Conservation (phyloP, 2,329 filamentous ascomycete genomes). For the Trichoderma gracile region DNA sequence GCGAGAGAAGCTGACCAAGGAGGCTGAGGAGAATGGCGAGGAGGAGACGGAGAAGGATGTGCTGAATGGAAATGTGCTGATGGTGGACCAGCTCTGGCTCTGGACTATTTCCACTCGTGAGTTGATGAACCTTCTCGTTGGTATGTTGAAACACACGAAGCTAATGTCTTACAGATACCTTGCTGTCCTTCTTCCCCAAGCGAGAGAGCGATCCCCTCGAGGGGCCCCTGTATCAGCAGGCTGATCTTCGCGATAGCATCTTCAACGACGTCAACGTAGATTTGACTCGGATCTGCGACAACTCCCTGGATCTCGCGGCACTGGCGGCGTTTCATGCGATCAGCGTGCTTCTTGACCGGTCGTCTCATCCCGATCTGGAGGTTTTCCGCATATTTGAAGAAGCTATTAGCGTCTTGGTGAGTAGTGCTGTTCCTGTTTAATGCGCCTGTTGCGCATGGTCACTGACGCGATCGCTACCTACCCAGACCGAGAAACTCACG, state of each 20-base stretch:
- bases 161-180: conserved; percentile 44
- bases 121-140: conserved; percentile 28
- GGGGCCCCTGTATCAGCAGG: conserved; percentile 58
- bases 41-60: conserved; percentile 41
- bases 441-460: not conserved
- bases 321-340: conserved; percentile 63
- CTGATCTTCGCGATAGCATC: conserved; percentile 62
- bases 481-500: conserved; percentile 62
- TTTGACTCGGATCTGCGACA: conserved; percentile 61
- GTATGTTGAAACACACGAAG: not conserved
- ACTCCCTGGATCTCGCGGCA: conserved; percentile 61
- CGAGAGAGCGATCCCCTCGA: conserved; percentile 56
- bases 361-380: conserved; percentile 62
- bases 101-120: conserved; percentile 57
- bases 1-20: conserved; percentile 31
- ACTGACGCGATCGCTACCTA: not conserved
- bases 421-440: conserved; percentile 17
- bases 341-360: conserved; percentile 60
- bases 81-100: conserved; percentile 68
- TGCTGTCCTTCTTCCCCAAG: conserved; percentile 57
- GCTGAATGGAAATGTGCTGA: conserved; percentile 59
- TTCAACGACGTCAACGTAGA: conserved; percentile 68
- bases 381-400: conserved; percentile 67
- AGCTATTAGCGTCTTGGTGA: conserved; percentile 62
- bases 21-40: conserved; percentile 28